Evolutionary conservation across 352 stramenopile genomes (phyloP).

Genomic region (Pythium scleroteichum): DNA sequence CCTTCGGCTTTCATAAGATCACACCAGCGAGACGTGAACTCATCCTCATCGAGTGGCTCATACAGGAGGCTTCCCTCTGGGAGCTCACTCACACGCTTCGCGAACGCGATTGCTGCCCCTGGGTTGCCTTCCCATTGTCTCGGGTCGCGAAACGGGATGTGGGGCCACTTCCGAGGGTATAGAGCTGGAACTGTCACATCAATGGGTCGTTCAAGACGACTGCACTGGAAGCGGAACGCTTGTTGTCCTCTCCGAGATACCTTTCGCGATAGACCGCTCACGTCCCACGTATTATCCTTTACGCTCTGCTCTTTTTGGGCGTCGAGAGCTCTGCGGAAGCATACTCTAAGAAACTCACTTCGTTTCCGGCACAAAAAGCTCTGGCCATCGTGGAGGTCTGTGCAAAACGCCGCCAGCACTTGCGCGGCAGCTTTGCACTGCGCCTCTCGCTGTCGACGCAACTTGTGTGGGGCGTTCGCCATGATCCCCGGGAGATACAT

Average conservation of each 20-base stretch:
- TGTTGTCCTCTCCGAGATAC: background rate
- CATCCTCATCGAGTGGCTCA: slow-evolving; percentile 53
- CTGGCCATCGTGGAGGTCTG: slow-evolving; percentile 21
- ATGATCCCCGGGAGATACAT: slow-evolving; percentile 41
- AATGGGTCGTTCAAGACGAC: slow-evolving; percentile 24
- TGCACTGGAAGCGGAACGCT: slow-evolving; percentile 21
- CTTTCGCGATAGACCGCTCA: background rate
- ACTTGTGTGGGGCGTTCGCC: background rate
- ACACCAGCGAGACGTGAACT: slow-evolving; percentile 35
- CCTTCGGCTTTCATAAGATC: slow-evolving; percentile 26
- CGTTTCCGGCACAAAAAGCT: slow-evolving; percentile 58
- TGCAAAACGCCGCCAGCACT: slow-evolving; percentile 23
- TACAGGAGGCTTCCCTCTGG: slow-evolving; percentile 64
- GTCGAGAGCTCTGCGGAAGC: slow-evolving; percentile 55
- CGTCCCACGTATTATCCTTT: slow-evolving; percentile 1
- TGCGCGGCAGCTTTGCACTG: slow-evolving; percentile 25
- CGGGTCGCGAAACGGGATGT: slow-evolving; percentile 58
- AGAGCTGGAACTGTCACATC: slow-evolving; percentile 48
- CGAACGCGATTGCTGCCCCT: slow-evolving; percentile 45
- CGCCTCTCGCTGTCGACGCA: slow-evolving; percentile 12
- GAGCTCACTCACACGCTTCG: slow-evolving; percentile 47
- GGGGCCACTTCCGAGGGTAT: slow-evolving; percentile 65
- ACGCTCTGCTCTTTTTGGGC: slow-evolving; percentile 32
- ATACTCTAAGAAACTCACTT: slow-evolving; percentile 66
- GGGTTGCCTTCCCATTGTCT: slow-evolving; percentile 47